Percentiles rank a stretch among this genome's conserved stretches.
Conservation (phyloP, 768 basidiomycete species). For the Neoboletus brunneissimus region DNA sequence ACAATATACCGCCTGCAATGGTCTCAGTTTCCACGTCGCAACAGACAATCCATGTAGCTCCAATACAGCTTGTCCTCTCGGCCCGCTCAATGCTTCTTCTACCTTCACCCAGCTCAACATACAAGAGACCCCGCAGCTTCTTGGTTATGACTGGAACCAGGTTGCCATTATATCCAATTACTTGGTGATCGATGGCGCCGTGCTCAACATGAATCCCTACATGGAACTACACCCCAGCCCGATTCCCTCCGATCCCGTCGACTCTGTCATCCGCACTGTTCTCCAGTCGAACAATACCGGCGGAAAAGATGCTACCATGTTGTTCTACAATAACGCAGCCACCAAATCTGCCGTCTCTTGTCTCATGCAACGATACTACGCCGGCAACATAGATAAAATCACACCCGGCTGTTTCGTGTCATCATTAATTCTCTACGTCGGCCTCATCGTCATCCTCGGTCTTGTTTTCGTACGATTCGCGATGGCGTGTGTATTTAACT, state of each 20-base stretch:
- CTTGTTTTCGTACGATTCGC: conserved; percentile 89
- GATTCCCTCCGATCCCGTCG: conserved; percentile 73
- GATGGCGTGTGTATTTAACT: conserved; percentile 97
- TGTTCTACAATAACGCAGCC: conserved; percentile 71
- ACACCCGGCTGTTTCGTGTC: conserved; percentile 95
- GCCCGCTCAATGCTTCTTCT: conserved; percentile 49
- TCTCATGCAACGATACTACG: conserved; percentile 80
- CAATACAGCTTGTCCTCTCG: conserved; percentile 63
- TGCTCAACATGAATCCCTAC: conserved; percentile 92
- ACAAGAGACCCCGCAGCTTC: conserved; percentile 59
- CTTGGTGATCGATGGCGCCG: conserved; percentile 89
- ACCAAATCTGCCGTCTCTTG: conserved; percentile 74
- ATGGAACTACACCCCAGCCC: conserved; percentile 65
- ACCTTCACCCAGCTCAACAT: conserved; percentile 65
- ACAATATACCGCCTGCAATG: conserved; percentile 64
- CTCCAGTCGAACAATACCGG: conserved; percentile 43
- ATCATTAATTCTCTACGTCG: conserved; percentile 82
- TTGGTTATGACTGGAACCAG: conserved; percentile 92
- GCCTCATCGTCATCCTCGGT: conserved; percentile 86
- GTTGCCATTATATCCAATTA: conserved; percentile 69
- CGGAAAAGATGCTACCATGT: conserved; percentile 87
- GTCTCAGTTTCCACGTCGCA: conserved; percentile 64
- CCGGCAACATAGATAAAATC: conserved; percentile 95
- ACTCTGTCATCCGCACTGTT: conserved; percentile 76
- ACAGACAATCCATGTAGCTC: conserved; percentile 69